Base-by-base conservation (phyloP, 805 yeast genomes). In the Saturnispora ahearnii region DNA sequence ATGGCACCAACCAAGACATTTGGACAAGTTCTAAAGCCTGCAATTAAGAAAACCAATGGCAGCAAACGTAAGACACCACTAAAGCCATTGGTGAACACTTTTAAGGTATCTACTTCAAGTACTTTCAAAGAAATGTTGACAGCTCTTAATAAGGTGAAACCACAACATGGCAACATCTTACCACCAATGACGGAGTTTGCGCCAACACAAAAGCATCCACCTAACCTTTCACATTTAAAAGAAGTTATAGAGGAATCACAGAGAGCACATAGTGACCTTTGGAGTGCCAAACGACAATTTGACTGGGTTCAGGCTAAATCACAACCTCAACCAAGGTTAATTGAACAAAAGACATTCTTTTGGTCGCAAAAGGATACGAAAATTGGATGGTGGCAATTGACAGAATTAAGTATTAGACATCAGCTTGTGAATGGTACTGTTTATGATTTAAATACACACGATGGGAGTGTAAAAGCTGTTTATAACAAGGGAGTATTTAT, bases 231-330 rank as follows among this genome's bases (percentile, higher is more conserved):
- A 12, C 50, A 47, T 10, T 33, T 47, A 26, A 28, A 47, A 41
- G 50, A 47, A 18, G 45, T 47, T 12, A 47, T 47, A 4, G 28
- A 15, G 7, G 50, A 47, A 26, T 44, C 41, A 18, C 31, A 33
- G 12, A 31, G 36, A 15, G 42, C 50, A 21, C 13, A 34, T 5
- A 13, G 8, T 3, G 36, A 21, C 7, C 37, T 47, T 4, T 47
- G 50, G 50, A n/a, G 13, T n/a, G 22, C 45, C 5, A 18, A 34
- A 34, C n/a, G 50, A 33, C 50, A 47, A 28, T 47, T 47, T n/a
- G 50, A 47, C 8, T 47, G 45, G 45, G 50, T 47, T n/a, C 34
- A 33, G 15, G 45, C 43, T 15, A 31, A 21, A 41, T 21, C 44
- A 9, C 29, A 41, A 24, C 9, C 30, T 1, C 21, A 46, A 31